phyloP scores from a whole-genome alignment of 106 monocot genomes.

The Xerophyta viscosa region DNA sequence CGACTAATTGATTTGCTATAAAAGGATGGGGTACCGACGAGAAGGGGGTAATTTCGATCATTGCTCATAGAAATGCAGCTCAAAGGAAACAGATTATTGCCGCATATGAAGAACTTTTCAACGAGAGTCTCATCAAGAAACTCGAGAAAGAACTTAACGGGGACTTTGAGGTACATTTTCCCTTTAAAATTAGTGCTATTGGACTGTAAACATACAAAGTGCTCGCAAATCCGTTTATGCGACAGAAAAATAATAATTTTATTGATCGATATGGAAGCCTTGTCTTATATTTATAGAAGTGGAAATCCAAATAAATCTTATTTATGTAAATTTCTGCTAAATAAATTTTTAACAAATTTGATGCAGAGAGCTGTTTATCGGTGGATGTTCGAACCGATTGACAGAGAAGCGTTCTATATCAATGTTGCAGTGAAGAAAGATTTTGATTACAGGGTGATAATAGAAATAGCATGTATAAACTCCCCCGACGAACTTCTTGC shows the following conservation, averaged over 20 bases:
- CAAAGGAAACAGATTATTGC: slow-evolving; percentile 57
- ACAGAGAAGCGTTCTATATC: slow-evolving; percentile 62
- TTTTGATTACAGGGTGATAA: slow-evolving; percentile 36
- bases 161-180: slow-evolving; percentile 75
- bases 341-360: too few species aligned
- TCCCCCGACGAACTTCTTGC: slow-evolving; percentile 44
- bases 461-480: slow-evolving; percentile 46
- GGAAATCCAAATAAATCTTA: too few species aligned
- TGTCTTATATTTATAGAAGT: too few species aligned
- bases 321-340: too few species aligned
- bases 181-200: too few species aligned
- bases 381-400: slow-evolving; percentile 69
- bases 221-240: too few species aligned
- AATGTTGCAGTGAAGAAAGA: slow-evolving; percentile 42
- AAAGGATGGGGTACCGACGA: slow-evolving; percentile 93
- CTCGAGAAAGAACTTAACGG: slow-evolving; percentile 87
- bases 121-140: slow-evolving; percentile 67
- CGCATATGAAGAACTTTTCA: slow-evolving; percentile 65
- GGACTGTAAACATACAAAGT: too few species aligned
- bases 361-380: slow-evolving; percentile 80
- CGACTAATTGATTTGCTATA: background rate
- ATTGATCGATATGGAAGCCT: too few species aligned
- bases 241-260: too few species aligned
- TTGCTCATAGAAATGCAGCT: slow-evolving; percentile 68
- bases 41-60: slow-evolving; percentile 54